Conservation (phyloP, 1,139 yeast genomes). For the Scheffersomyces titani region DNA sequence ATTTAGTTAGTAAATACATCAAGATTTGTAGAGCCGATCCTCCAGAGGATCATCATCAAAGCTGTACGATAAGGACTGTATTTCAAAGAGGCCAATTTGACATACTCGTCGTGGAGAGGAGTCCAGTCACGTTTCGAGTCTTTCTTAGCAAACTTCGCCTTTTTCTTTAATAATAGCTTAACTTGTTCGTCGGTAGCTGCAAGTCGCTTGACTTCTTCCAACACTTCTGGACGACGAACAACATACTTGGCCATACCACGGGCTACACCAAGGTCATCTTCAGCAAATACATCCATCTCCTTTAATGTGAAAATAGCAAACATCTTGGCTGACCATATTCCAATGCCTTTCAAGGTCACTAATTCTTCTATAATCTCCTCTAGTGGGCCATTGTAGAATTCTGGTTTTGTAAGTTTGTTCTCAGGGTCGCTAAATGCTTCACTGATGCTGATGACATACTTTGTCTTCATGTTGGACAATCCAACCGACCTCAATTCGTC, state of each 20-base stretch:
- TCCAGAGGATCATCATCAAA: slow-evolving; percentile 76
- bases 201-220: slow-evolving; percentile 39
- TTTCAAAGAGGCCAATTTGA: slow-evolving; percentile 53
- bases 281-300: slow-evolving; percentile 69
- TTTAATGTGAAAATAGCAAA: slow-evolving; percentile 70
- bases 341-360: slow-evolving; percentile 72
- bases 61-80: slow-evolving; percentile 71
- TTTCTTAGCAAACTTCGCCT: slow-evolving; percentile 41
- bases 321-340: slow-evolving; percentile 92
- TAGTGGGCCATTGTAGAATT: slow-evolving; percentile 27
- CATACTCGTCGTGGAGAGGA: slow-evolving; percentile 61
- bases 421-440: slow-evolving; percentile 49
- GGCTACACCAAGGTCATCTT: slow-evolving; percentile 82
- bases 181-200: slow-evolving; percentile 30
- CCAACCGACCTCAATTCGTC: slow-evolving; percentile 66
- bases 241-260: slow-evolving; percentile 74
- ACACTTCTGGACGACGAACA: slow-evolving; percentile 52
- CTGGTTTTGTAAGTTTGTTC: slow-evolving; percentile 35
- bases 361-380: slow-evolving; percentile 58
- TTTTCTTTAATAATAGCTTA: slow-evolving; percentile 30
- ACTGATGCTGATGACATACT: slow-evolving; percentile 64
- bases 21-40: slow-evolving; percentile 59
- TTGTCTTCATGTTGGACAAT: slow-evolving; percentile 66
- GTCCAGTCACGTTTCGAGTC: slow-evolving; percentile 53
- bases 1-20: slow-evolving; percentile 40